These are phyloP conservation scores for Allantophomopsis cytisporea DNA, from an alignment of 2,329 filamentous ascomycete genomes.

Conservation along the genomic window DNA sequence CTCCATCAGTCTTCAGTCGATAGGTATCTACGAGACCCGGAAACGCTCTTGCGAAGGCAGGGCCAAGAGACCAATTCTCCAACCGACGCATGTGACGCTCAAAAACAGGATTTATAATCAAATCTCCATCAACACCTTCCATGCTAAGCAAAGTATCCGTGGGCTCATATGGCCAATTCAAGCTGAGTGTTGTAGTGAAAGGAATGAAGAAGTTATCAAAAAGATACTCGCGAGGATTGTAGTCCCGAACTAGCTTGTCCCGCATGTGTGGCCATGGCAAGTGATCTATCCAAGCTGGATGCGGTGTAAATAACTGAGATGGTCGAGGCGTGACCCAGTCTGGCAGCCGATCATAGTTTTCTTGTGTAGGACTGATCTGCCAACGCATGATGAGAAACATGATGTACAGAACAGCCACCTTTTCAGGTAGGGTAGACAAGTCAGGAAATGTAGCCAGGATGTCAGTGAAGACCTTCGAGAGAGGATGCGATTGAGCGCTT, in stretches of 20 bases:
- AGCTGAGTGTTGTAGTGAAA: conserved; percentile 58
- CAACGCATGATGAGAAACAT: conserved; percentile 85
- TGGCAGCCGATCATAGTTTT: conserved; percentile 69
- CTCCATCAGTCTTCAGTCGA: conserved; percentile 13
- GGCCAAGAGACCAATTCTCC: conserved; percentile 72
- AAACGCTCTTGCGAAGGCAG: conserved; percentile 50
- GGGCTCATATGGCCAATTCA: conserved; percentile 78
- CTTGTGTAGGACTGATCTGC: conserved; percentile 65
- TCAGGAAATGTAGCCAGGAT: conserved; percentile 75
- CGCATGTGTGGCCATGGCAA: conserved; percentile 70
- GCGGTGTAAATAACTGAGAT: conserved; percentile 50
- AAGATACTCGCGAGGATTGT: conserved; percentile 34
- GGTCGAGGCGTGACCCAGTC: conserved; percentile 55
- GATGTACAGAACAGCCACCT: conserved; percentile 66
- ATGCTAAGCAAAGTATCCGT: conserved; percentile 49
- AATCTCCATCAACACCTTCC: conserved; percentile 27
- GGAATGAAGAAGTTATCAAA: conserved; percentile 79
- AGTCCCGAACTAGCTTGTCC: conserved; percentile 42
- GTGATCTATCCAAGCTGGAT: conserved; percentile 75
- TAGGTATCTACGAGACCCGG: conserved; percentile 37
- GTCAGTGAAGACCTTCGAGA: conserved; percentile 77
- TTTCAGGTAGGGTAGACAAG: conserved; percentile 65
- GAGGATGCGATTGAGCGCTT: conserved; percentile 51
- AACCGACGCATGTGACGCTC: conserved; percentile 64
- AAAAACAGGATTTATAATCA: conserved; percentile 77